Evolutionary conservation across 345 rosid genomes (phyloP).

Genomic region (Cardamine chenopodiifolia): DNA sequence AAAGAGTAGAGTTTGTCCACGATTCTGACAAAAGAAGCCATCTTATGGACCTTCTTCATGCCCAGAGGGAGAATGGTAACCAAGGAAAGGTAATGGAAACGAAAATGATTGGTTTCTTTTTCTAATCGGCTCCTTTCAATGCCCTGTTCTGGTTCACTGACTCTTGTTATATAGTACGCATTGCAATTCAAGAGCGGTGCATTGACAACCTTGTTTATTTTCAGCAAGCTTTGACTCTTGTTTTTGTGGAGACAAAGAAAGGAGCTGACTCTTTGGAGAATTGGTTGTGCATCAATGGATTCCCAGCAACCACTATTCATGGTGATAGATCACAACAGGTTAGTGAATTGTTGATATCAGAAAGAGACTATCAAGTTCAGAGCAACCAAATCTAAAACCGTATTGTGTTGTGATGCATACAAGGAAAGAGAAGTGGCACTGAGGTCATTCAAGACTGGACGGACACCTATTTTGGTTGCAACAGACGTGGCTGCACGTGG

Average conservation of each 20-base stretch:
- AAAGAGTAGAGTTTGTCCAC: constrained; percentile 92
- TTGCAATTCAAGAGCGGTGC: constrained; percentile 16
- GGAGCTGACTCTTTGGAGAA: constrained; percentile 95
- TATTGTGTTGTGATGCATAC: constrained; percentile 18
- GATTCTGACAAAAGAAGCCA: constrained; percentile 98
- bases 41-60: constrained; percentile 99
- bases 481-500: constrained; percentile 87
- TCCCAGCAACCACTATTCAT: constrained; percentile 94
- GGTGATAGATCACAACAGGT: constrained; percentile 98
- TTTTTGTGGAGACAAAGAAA: constrained; percentile 98
- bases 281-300: constrained; percentile 85
- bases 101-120: constrained; percentile 11
- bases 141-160: background rate
- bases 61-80: constrained; percentile 78
- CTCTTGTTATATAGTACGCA: constrained; percentile 4
- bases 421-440: constrained; percentile 97
- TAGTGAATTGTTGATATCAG: constrained; percentile 1
- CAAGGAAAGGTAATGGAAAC: constrained; percentile 69
- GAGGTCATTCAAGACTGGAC: constrained; percentile 87
- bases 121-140: background rate
- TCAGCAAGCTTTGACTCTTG: constrained; percentile 96
- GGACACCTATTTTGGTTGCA: constrained; percentile 91
- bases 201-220: constrained; percentile 16
- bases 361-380: background rate
- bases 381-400: constrained; percentile 10